These are phyloP conservation scores for Gossypioides kirkii DNA, from an alignment of 345 rosid species.

Conservation along the genomic window DNA sequence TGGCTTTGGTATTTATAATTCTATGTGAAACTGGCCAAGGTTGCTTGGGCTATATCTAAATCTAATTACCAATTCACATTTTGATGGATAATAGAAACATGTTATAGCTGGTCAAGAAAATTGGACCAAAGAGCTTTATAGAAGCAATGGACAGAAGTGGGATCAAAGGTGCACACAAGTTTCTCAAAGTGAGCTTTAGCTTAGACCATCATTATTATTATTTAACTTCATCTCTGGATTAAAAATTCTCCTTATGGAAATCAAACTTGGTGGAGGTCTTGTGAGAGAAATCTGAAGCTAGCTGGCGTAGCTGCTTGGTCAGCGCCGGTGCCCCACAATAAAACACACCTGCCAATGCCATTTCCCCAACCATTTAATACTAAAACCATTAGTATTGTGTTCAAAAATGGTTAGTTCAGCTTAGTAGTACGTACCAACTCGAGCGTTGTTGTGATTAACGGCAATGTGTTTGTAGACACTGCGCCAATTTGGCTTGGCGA, in stretches of 20 bases:
- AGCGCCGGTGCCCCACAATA: slow-evolving; percentile 70
- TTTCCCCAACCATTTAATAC: background rate
- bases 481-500: slow-evolving; percentile 80
- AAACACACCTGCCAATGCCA: slow-evolving; percentile 57
- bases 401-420: background rate
- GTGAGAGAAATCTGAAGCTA: slow-evolving; percentile 73
- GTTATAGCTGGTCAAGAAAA: background rate
- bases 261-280: slow-evolving; percentile 71
- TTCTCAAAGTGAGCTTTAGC: background rate
- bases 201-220: background rate
- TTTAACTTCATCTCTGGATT: slow-evolving; percentile 10
- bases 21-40: too few species aligned
- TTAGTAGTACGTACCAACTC: slow-evolving; percentile 53
- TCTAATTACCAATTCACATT: too few species aligned
- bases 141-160: background rate
- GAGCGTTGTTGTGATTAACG: slow-evolving; percentile 45
- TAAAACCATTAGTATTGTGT: background rate
- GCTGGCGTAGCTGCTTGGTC: slow-evolving; percentile 55
- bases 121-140: background rate
- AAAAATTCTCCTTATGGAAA: slow-evolving; percentile 74
- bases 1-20: too few species aligned
- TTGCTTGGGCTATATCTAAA: too few species aligned
- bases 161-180: background rate
- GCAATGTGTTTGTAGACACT: slow-evolving; percentile 64
- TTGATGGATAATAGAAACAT: background rate